Conservation (phyloP, 2,329 filamentous ascomycete genomes). For the Ascochyta pisi region DNA sequence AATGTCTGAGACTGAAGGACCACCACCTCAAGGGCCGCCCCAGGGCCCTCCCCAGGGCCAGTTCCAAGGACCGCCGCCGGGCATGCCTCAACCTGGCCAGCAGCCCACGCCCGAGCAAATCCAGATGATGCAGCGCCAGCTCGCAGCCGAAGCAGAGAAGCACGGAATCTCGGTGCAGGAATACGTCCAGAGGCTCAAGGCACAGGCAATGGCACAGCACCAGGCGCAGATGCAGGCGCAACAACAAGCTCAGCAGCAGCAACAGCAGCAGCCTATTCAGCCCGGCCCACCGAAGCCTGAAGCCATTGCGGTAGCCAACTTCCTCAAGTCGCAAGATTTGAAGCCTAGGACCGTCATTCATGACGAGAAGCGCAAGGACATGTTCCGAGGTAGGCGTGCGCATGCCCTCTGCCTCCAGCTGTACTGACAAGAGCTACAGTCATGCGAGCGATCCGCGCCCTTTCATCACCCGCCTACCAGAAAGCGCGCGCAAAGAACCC, state of each 20-base stretch:
- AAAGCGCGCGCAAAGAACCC: conserved; percentile 91
- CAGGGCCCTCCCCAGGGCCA: conserved; percentile 27
- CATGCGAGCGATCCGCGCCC: conserved; percentile 90
- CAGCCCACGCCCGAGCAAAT: conserved; percentile 84
- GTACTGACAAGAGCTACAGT: conserved; percentile 60
- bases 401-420: not conserved
- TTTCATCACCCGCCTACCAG: conserved; percentile 87
- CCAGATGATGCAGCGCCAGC: conserved; percentile 79
- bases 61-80: conserved; percentile 23
- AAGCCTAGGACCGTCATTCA: conserved; percentile 92
- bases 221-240: conserved; percentile 51
- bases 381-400: conserved; percentile 79
- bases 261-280: conserved; percentile 65
- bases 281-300: conserved; percentile 87
- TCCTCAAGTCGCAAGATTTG: conserved; percentile 80
- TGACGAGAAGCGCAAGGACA: conserved; percentile 95
- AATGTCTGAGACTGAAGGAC: conserved; percentile 34
- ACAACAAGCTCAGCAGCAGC: conserved; percentile 45
- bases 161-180: conserved; percentile 84
- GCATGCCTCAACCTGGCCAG: conserved; percentile 50
- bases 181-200: conserved; percentile 69
- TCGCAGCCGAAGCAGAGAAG: conserved; percentile 82
- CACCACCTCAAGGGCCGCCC: conserved; percentile 24
- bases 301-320: conserved; percentile 87
- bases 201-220: conserved; percentile 63